These are phyloP conservation scores for Penicillium samsonianum DNA, from an alignment of 495 filamentous ascomycete species.

Conservation along the genomic window DNA sequence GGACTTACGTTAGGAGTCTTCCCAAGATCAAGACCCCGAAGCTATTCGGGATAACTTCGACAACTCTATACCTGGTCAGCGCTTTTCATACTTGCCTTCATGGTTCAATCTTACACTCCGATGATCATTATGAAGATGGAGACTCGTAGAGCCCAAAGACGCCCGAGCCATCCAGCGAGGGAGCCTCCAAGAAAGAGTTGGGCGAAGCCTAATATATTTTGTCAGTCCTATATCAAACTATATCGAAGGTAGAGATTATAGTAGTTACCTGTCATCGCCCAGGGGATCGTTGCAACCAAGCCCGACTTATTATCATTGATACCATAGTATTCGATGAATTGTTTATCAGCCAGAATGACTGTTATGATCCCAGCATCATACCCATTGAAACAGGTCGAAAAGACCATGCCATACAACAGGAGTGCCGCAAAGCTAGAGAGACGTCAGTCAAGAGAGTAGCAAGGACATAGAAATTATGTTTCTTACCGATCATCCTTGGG, in stretches of 20 bases:
- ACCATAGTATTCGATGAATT: slow-evolving; percentile 39
- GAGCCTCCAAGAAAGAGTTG: slow-evolving; percentile 36
- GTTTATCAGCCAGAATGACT: slow-evolving; percentile 40
- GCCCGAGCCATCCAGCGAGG: slow-evolving; percentile 33
- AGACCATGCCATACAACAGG: slow-evolving; percentile 38
- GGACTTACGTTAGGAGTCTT: slow-evolving; percentile 34
- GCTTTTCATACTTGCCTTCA: background rate
- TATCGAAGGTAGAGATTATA: background rate
- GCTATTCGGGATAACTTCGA: slow-evolving; percentile 41
- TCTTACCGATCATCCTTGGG: slow-evolving; percentile 34
- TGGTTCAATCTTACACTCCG: slow-evolving; percentile 26
- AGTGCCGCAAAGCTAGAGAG: slow-evolving; percentile 29
- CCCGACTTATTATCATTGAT: slow-evolving; percentile 32
- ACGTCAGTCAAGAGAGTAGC: background rate
- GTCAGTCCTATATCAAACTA: background rate
- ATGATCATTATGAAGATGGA: slow-evolving; percentile 38
- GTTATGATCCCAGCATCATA: slow-evolving; percentile 45
- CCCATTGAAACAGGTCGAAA: slow-evolving; percentile 41
- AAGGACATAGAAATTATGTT: background rate
- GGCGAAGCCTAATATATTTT: slow-evolving; percentile 20
- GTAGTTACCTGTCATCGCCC: slow-evolving; percentile 36
- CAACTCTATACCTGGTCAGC: slow-evolving; percentile 22
- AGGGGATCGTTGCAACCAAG: slow-evolving; percentile 40
- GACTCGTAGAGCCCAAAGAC: slow-evolving; percentile 38
- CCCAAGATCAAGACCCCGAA: slow-evolving; percentile 39